Evolutionary conservation across 2,329 filamentous ascomycete species (phyloP).

Genomic region (Stemphylium vesicarium): DNA sequence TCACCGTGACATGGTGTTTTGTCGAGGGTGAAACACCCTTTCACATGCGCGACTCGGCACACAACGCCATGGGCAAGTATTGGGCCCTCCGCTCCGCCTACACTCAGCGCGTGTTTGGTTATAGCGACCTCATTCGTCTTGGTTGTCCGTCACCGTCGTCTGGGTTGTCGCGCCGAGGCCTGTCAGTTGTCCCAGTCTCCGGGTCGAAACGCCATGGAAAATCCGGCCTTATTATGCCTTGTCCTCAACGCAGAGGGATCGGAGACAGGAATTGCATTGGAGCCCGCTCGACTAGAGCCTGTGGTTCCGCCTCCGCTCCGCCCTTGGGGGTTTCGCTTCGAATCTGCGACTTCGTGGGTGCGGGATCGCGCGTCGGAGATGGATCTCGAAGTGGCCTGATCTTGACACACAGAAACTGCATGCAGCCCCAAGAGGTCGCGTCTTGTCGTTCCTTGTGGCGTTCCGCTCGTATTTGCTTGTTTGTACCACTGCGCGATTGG

Average conservation of each 20-base stretch:
- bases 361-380: constrained; percentile 5
- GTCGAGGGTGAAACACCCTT: background rate
- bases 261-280: background rate
- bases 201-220: background rate
- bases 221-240: background rate
- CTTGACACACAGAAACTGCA: constrained; percentile 25
- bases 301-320: constrained; percentile 6
- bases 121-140: constrained; percentile 1
- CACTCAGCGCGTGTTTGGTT: background rate
- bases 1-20: background rate
- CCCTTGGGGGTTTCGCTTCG: background rate
- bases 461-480: constrained; percentile 37
- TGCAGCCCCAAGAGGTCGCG: constrained; percentile 6
- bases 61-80: constrained; percentile 1
- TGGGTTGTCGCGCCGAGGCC: background rate
- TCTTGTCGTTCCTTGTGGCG: constrained; percentile 18
- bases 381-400: constrained; percentile 20
- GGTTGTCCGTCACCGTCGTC: background rate
- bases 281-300: background rate
- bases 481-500: constrained; percentile 13
- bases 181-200: background rate
- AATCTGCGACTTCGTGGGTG: constrained; percentile 1
- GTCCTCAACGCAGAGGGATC: background rate
- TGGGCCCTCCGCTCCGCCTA: constrained; percentile 9
- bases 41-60: background rate